phyloP scores from a whole-genome alignment of 495 filamentous ascomycete genomes.

The Neurospora cerealis region DNA sequence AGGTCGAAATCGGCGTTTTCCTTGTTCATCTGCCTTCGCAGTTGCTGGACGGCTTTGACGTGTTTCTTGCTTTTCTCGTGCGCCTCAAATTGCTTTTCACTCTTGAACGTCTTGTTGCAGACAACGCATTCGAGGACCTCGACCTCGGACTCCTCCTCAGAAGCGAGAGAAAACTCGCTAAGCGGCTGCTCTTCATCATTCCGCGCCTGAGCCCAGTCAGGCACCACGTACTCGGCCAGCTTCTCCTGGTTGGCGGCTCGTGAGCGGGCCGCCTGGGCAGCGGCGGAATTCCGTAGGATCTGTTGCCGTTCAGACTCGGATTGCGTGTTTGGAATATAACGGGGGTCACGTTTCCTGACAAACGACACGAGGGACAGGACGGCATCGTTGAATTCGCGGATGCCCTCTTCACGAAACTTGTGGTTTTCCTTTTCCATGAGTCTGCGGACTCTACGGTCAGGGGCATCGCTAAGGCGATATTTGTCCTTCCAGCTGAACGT shows the following conservation, averaged over 20 bases:
- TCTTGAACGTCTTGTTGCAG: slow-evolving; percentile 89
- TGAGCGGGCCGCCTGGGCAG: slow-evolving; percentile 75
- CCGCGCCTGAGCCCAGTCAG: slow-evolving; percentile 65
- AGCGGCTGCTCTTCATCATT: slow-evolving; percentile 31
- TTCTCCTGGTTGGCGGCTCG: slow-evolving; percentile 73
- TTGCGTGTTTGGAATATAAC: slow-evolving; percentile 57
- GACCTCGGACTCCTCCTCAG: slow-evolving; percentile 46
- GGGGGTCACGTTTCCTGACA: slow-evolving; percentile 85
- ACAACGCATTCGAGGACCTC: slow-evolving; percentile 80
- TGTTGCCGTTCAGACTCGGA: slow-evolving; percentile 75
- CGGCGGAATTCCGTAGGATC: slow-evolving; percentile 62
- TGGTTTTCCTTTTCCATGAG: slow-evolving; percentile 95
- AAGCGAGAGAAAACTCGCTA: slow-evolving; percentile 30
- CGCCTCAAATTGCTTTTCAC: slow-evolving; percentile 81
- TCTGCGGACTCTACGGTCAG: slow-evolving; percentile 72
- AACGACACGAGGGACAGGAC: slow-evolving; percentile 82
- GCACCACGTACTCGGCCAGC: slow-evolving; percentile 50
- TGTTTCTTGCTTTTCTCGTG: slow-evolving; percentile 98
- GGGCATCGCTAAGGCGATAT: slow-evolving; percentile 73
- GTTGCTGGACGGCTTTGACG: slow-evolving; percentile 66
- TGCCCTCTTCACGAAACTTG: slow-evolving; percentile 67
- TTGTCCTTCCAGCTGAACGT: slow-evolving; percentile 81
- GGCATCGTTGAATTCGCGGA: slow-evolving; percentile 85
- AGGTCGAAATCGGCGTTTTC: slow-evolving; percentile 57
- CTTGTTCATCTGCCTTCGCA: slow-evolving; percentile 72